These are phyloP conservation scores for Diplodia sapinea DNA, from an alignment of 2,329 filamentous ascomycete genomes.

Conservation along the genomic window DNA sequence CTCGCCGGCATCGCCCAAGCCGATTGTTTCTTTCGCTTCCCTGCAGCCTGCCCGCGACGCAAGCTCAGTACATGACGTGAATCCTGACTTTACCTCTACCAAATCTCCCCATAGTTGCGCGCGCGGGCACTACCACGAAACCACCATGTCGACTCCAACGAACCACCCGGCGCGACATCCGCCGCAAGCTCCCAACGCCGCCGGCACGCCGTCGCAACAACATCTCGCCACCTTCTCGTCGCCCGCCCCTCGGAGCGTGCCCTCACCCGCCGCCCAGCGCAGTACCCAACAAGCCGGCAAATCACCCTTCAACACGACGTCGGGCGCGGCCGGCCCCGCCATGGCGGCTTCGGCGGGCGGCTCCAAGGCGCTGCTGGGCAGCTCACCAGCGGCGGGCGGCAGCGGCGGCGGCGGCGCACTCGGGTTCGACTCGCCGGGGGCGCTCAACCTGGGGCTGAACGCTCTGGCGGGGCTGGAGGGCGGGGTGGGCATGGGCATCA, in stretches of 20 bases:
- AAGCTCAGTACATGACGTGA: constrained; percentile 18
- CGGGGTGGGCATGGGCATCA: constrained; percentile 49
- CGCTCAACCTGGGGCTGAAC: constrained; percentile 37
- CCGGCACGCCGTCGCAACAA: constrained; percentile 35
- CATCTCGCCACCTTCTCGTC: constrained; percentile 48
- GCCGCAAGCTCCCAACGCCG: constrained; percentile 15
- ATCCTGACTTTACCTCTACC: neutral
- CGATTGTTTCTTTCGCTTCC: neutral
- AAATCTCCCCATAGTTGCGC: neutral
- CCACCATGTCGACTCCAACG: constrained; percentile 28
- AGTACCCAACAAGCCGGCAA: constrained; percentile 43
- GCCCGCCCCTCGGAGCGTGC: constrained; percentile 50
- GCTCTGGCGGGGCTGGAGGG: constrained; percentile 52
- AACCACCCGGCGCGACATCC: constrained; percentile 27
- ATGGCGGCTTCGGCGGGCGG: constrained; percentile 27
- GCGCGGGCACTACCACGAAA: neutral
- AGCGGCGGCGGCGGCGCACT: constrained; percentile 39
- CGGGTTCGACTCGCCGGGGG: constrained; percentile 49
- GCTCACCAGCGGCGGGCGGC: constrained; percentile 33
- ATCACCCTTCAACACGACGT: constrained; percentile 42
- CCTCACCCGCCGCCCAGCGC: constrained; percentile 40
- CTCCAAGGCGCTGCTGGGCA: constrained; percentile 33
- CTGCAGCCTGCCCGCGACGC: constrained; percentile 5
- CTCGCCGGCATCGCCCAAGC: neutral
- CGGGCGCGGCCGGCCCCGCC: constrained; percentile 4